Evolutionary conservation across 371 early-diverging fungal genomes (phyloP), one percentile per base, ranked within the genome.

Genomic region (Smittium mucronatum): DNA sequence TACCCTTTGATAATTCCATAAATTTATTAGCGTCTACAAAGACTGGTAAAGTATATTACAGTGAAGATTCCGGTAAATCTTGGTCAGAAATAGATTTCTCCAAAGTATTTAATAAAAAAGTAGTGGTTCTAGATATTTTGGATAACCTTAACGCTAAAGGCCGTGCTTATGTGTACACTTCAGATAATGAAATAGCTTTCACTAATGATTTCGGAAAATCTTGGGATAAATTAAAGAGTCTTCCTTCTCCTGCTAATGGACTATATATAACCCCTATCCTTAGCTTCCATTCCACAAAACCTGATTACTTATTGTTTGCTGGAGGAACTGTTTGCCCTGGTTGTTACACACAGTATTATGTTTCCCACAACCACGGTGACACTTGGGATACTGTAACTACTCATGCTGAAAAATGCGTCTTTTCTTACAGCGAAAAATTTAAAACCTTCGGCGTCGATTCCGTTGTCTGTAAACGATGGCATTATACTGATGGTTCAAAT

Each of bases 351-450:
- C 82, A 83, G 75, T 84, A 83, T 17, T 91, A 81, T 72, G 77
- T 85, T 59, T 86, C 92, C 25, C 75, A 79, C 29, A 83, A 93
- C 70, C 82, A 87, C 70, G 94, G 94, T 29, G 73, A 77, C 34
- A 75, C 71, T 33, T 97, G 95, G 95, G 78, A 76, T 0, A 71
- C 78, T 33, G 70, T 97, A 34, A 88, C 89, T 28, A 87, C 90
- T 15, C 92, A 89, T 80, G 92, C 88, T 25, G 85, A 87, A 36
- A 90, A 93, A 72, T 96, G 96, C 78, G 82, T 88, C 36, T 97
- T 93, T 84, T 91, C 89, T 15, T 85, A 84, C 29, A 87, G 87
- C 65, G 76, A 80, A 30, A 75, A 84, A 59, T 89, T 89, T 64
- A 63, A 66, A 34, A 74, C 80, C 26, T 82, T 87, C 63, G 79